Conservation (phyloP, 139 green algal species). For the Volvox reticuliferus region DNA sequence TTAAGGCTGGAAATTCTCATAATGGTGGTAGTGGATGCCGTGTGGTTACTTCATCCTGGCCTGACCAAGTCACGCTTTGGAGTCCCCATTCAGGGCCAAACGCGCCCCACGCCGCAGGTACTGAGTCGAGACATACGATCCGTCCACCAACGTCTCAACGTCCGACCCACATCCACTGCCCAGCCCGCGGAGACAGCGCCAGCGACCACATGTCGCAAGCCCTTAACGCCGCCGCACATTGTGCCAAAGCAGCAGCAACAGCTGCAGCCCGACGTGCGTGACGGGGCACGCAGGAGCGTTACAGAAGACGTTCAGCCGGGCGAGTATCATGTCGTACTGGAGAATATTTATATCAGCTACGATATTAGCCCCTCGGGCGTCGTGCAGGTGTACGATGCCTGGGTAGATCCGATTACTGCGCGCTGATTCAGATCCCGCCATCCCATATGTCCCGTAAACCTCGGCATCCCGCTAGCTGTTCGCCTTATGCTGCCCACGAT, state of each 20-base stretch:
- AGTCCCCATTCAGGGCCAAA: not conserved
- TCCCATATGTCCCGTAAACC: too few species aligned
- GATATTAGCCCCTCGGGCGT: slow-evolving; percentile 39
- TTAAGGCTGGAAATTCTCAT: too few species aligned
- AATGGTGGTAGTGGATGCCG: not conserved
- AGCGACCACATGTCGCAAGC: not conserved
- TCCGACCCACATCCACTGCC: slow-evolving; percentile 19
- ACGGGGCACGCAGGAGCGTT: not conserved
- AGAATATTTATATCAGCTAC: slow-evolving; percentile 71
- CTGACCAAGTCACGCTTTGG: not conserved
- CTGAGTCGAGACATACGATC: slow-evolving; percentile 81
- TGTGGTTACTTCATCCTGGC: not conserved
- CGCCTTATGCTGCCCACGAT: too few species aligned
- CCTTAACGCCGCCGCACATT: not conserved
- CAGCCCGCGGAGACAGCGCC: too few species aligned
- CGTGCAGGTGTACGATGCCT: slow-evolving; percentile 17
- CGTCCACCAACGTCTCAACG: slow-evolving; percentile 71
- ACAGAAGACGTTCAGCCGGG: slow-evolving; percentile 1
- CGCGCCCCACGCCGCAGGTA: slow-evolving; percentile 58
- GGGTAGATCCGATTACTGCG: slow-evolving; percentile 34
- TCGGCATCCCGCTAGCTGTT: too few species aligned
- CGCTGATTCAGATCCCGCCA: not conserved
- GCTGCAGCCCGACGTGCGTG: not conserved
- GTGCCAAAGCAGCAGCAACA: not conserved
- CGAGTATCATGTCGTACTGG: slow-evolving; percentile 72